A percentile compares a stretch with the other conserved stretches of the same genome.
Conservation (phyloP, 2,329 filamentous ascomycete genomes). For the Elsinoe australis region DNA sequence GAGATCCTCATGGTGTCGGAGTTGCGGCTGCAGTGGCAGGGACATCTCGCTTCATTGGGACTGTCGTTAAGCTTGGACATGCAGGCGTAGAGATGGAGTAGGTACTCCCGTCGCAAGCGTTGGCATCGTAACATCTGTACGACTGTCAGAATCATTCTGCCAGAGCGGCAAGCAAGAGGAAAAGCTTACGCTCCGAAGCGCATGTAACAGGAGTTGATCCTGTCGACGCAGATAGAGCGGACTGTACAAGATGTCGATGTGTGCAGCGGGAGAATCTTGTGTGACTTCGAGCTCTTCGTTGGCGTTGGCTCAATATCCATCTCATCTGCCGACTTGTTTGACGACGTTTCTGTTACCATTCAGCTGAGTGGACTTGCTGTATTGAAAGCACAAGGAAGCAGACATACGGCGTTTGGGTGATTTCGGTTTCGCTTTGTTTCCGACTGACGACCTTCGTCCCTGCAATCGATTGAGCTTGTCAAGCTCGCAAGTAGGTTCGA, state of each 20-base stretch:
- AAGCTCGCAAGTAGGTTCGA: not conserved
- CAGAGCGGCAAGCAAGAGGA: not conserved
- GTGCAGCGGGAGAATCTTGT: not conserved
- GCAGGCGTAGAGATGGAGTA: not conserved
- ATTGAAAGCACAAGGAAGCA: too few species aligned
- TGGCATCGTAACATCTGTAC: not conserved
- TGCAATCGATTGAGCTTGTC: not conserved
- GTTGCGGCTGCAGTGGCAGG: too few species aligned
- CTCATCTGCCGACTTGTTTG: not conserved
- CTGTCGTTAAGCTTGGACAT: too few species aligned
- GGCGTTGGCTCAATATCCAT: not conserved
- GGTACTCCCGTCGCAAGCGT: not conserved
- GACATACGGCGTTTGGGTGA: not conserved
- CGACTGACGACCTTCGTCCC: not conserved
- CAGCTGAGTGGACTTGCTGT: too few species aligned
- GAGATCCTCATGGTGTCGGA: too few species aligned
- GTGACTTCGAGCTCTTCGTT: not conserved
- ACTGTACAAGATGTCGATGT: not conserved
- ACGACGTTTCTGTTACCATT: too few species aligned
- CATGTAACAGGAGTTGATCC: slow-evolving; percentile 5
- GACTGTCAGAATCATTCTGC: not conserved
- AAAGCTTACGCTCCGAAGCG: not conserved
- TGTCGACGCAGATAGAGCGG: not conserved
- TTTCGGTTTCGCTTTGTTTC: not conserved
- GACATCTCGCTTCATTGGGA: too few species aligned